A percentile compares a stretch with the other conserved stretches of the same genome.
Conservation (phyloP, 148 eudicot species). For the Hydrangea macrophylla region DNA sequence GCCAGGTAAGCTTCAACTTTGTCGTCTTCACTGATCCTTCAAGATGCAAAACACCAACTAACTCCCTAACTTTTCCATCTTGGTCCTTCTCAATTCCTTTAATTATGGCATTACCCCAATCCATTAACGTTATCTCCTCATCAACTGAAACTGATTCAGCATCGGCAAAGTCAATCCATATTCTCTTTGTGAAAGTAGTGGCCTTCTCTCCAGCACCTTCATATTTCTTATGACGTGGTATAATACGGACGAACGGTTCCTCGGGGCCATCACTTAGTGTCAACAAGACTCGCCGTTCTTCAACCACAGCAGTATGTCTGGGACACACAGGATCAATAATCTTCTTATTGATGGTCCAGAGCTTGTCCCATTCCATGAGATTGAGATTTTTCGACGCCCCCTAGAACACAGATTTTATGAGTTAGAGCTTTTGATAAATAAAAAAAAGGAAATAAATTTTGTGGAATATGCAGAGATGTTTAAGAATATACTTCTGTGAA, state of each 20-base stretch:
- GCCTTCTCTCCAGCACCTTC: conserved; percentile 90
- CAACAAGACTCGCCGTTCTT: conserved; percentile 62
- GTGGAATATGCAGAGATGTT: too few species aligned
- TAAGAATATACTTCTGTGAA: too few species aligned
- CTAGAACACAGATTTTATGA: conserved; percentile 31
- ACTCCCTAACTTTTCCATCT: conserved; percentile 54
- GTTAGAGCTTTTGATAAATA: background rate
- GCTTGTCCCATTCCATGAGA: conserved; percentile 99
- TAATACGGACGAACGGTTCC: conserved; percentile 61
- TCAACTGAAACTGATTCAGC: conserved; percentile 61
- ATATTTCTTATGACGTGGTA: conserved; percentile 85
- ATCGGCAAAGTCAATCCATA: conserved; percentile 89
- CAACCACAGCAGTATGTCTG: conserved; percentile 85
- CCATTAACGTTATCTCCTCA: conserved; percentile 94
- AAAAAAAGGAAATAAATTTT: conserved; percentile 1
- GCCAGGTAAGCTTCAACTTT: conserved; percentile 94
- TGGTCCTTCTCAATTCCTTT: conserved; percentile 74
- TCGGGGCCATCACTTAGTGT: conserved; percentile 86
- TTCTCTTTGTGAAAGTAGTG: conserved; percentile 64
- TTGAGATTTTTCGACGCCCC: conserved; percentile 96
- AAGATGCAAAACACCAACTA: conserved; percentile 77
- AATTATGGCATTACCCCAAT: conserved; percentile 97
- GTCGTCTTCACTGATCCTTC: conserved; percentile 93
- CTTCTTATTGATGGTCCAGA: conserved; percentile 93
- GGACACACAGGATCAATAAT: conserved; percentile 93